Percentiles rank a stretch among this genome's conserved stretches.
phyloP scores from a whole-genome alignment of 148 eudicot species.

The Nepenthes gracilis region DNA sequence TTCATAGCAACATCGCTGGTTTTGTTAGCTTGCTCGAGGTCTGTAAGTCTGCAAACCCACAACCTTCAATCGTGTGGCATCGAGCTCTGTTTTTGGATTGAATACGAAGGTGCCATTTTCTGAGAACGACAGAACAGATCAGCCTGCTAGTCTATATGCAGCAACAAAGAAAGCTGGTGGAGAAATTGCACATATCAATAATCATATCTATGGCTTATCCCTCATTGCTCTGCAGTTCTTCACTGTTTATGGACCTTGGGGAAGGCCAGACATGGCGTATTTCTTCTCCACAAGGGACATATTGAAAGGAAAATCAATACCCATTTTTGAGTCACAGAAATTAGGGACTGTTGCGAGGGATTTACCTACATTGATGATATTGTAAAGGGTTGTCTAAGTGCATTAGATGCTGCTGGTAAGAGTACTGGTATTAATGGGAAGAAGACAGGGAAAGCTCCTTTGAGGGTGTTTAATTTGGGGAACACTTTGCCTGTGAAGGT shows the following conservation, averaged over 20 bases:
- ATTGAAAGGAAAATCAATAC: not conserved
- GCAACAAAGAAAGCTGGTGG: constrained; percentile 15
- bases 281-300: too few species aligned
- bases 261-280: constrained; percentile 3
- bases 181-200: constrained; percentile 13
- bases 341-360: constrained; percentile 13
- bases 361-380: constrained; percentile 17
- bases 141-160: not conserved
- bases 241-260: constrained; percentile 16
- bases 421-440: constrained; percentile 12
- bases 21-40: constrained; percentile 12
- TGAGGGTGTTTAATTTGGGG: constrained; percentile 15
- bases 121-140: not conserved
- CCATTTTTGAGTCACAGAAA: constrained; percentile 8
- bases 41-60: constrained; percentile 11
- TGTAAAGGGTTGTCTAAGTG: constrained; percentile 11
- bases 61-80: constrained; percentile 14
- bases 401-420: constrained; percentile 16
- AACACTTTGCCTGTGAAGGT: not conserved
- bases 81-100: constrained; percentile 11
- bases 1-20: constrained; percentile 13
- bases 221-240: constrained; percentile 11
- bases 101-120: constrained; percentile 13
- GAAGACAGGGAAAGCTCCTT: constrained; percentile 7
- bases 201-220: constrained; percentile 9